Percentiles rank a stretch among this genome's conserved stretches.
Evolutionary conservation across 2,329 filamentous ascomycete genomes (phyloP).

Genomic region (Pyricularia grisea): DNA sequence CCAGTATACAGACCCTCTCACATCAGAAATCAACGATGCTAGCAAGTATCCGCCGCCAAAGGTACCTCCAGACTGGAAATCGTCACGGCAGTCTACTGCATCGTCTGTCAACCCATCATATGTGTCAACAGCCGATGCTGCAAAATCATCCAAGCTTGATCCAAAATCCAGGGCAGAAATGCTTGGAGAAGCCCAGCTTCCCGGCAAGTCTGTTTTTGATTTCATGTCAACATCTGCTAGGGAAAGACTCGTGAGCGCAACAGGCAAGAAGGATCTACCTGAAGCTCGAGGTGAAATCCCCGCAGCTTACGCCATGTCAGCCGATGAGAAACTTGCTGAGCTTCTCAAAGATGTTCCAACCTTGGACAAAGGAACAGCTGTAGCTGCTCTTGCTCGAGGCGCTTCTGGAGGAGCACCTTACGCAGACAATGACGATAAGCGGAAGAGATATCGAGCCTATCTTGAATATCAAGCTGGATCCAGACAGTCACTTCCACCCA

Average conservation of each 20-base stretch:
- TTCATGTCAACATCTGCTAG: conserved; percentile 73
- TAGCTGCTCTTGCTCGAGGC: conserved; percentile 59
- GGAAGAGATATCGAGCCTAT: conserved; percentile 70
- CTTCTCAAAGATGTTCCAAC: conserved; percentile 50
- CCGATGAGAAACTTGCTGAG: conserved; percentile 52
- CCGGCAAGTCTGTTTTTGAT: conserved; percentile 93
- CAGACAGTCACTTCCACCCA: conserved; percentile 42
- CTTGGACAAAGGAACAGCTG: conserved; percentile 56
- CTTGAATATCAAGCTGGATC: conserved; percentile 67
- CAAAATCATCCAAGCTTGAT: conserved; percentile 66
- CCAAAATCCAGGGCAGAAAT: conserved; percentile 68
- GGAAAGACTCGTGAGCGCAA: conserved; percentile 64
- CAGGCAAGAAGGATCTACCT: conserved; percentile 69
- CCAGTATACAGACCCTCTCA: conserved; percentile 35
- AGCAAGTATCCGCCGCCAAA: conserved; percentile 51
- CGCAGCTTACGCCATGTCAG: conserved; percentile 49
- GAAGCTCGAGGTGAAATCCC: conserved; percentile 68
- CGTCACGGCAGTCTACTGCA: conserved; percentile 27
- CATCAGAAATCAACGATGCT: conserved; percentile 30
- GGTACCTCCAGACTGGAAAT: conserved; percentile 68
- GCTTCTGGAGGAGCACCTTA: conserved; percentile 67
- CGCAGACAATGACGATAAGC: conserved; percentile 69
- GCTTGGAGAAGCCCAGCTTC: conserved; percentile 70
- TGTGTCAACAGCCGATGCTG: conserved; percentile 65
- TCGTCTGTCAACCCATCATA: conserved; percentile 29